phyloP scores from a whole-genome alignment of 106 monocot species.

The Acanthochlamys bracteata region DNA sequence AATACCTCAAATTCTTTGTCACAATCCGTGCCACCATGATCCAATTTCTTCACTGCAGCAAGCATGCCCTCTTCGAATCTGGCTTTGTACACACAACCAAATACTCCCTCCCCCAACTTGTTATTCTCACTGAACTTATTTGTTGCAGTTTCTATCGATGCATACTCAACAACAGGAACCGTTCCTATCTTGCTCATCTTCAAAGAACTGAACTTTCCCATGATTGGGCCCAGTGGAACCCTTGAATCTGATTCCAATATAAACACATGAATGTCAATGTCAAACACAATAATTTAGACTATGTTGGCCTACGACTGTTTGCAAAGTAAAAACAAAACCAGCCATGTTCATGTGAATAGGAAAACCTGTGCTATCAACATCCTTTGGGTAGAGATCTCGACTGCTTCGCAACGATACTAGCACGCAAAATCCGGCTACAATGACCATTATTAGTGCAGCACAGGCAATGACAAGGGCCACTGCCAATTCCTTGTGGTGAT shows the following conservation, averaged over 20 bases:
- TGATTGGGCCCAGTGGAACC: constrained; percentile 34
- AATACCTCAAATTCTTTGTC: constrained; percentile 78
- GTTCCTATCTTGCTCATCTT: constrained; percentile 46
- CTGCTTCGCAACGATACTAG: constrained; percentile 24
- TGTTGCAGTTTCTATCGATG: constrained; percentile 47
- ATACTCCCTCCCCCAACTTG: constrained; percentile 55
- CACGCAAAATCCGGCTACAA: constrained; percentile 11
- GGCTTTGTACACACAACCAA: constrained; percentile 68
- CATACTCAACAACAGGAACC: constrained; percentile 47
- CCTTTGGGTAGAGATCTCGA: constrained; percentile 12
- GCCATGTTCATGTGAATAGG: not conserved
- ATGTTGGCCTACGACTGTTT: not conserved
- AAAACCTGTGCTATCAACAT: constrained; percentile 23
- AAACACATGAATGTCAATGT: too few relatives aligned
- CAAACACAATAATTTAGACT: not conserved
- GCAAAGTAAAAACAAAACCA: not conserved
- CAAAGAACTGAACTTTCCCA: constrained; percentile 57
- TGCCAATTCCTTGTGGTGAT: constrained; percentile 23
- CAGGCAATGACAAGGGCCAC: constrained; percentile 21
- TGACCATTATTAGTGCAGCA: constrained; percentile 11
- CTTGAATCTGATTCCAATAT: constrained; percentile 3
- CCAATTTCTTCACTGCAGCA: constrained; percentile 80
- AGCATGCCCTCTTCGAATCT: constrained; percentile 33
- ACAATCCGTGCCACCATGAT: constrained; percentile 31
- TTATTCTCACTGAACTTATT: constrained; percentile 66